phyloP scores from a whole-genome alignment of 2,329 filamentous ascomycete genomes.

The Metarhizium anisopliae region DNA sequence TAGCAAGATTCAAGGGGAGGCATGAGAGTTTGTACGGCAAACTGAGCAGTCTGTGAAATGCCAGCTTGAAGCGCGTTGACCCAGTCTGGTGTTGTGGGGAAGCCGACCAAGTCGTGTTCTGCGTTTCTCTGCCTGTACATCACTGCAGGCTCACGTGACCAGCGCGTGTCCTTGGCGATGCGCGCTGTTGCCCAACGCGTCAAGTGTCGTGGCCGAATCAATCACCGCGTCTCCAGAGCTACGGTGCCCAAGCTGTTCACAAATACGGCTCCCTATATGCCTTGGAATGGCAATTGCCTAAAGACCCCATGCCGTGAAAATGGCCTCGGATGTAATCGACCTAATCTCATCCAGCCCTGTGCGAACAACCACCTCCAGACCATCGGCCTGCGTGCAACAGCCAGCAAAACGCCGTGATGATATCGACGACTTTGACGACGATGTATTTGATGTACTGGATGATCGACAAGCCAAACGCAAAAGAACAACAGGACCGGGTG shows the following conservation, averaged over 20 bases:
- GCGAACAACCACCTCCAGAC: background rate
- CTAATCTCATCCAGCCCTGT: conserved; percentile 28
- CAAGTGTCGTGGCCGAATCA: background rate
- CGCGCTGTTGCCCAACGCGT: background rate
- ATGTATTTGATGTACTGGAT: background rate
- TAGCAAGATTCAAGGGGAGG: too few species aligned
- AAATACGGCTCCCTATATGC: background rate
- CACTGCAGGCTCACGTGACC: background rate
- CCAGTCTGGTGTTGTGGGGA: too few species aligned
- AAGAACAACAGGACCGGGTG: background rate
- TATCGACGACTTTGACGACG: background rate
- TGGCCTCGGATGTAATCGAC: conserved; percentile 26
- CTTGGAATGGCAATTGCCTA: background rate
- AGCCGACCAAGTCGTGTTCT: too few species aligned
- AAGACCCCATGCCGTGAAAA: conserved; percentile 4
- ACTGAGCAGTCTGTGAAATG: too few species aligned
- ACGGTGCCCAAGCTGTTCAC: background rate
- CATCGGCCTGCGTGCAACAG: background rate
- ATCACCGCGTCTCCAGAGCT: background rate
- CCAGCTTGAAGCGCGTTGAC: too few species aligned
- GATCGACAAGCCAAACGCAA: conserved; percentile 3
- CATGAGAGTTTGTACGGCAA: too few species aligned
- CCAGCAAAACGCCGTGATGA: background rate
- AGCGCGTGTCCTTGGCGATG: background rate
- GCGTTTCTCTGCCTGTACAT: too few species aligned